phyloP scores from a whole-genome alignment of 2,329 filamentous ascomycete genomes.

The Penicillium italicum region DNA sequence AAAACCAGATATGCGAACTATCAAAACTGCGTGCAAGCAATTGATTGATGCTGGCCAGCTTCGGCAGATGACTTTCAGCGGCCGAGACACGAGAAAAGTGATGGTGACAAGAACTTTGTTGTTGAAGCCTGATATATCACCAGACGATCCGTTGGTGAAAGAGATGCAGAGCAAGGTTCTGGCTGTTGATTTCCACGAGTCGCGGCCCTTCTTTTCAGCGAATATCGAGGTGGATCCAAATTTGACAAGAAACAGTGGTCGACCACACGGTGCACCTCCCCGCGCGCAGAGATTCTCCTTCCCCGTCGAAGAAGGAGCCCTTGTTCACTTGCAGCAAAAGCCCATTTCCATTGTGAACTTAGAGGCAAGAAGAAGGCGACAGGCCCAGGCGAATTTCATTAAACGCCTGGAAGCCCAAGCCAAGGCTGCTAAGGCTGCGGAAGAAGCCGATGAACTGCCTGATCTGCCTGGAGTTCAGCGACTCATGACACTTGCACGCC shows the following conservation, averaged over 20 bases:
- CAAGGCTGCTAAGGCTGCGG: neutral
- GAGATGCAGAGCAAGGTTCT: conserved; percentile 52
- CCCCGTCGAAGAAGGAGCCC: conserved; percentile 34
- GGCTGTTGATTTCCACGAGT: conserved; percentile 31
- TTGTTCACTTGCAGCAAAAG: conserved; percentile 37
- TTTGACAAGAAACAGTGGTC: conserved; percentile 29
- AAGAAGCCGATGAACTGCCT: neutral
- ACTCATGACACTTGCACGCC: conserved; percentile 30
- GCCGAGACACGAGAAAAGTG: conserved; percentile 46
- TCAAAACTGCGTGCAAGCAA: conserved; percentile 49
- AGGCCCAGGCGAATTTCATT: conserved; percentile 26
- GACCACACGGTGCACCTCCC: conserved; percentile 7
- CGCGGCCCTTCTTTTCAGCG: conserved; percentile 45
- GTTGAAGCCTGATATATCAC: conserved; percentile 45
- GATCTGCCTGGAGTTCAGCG: conserved; percentile 15
- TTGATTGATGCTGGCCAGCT: conserved; percentile 51
- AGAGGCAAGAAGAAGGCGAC: conserved; percentile 28
- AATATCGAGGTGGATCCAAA: conserved; percentile 40
- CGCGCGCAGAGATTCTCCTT: conserved; percentile 15
- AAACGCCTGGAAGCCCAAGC: conserved; percentile 19
- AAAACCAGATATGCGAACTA: conserved; percentile 52
- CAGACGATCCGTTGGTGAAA: conserved; percentile 46
- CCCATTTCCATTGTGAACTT: conserved; percentile 30
- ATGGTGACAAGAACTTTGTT: conserved; percentile 52
- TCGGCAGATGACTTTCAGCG: conserved; percentile 52